Conservation (phyloP, 257 asterid species). For the Ligustrum vulgare region DNA sequence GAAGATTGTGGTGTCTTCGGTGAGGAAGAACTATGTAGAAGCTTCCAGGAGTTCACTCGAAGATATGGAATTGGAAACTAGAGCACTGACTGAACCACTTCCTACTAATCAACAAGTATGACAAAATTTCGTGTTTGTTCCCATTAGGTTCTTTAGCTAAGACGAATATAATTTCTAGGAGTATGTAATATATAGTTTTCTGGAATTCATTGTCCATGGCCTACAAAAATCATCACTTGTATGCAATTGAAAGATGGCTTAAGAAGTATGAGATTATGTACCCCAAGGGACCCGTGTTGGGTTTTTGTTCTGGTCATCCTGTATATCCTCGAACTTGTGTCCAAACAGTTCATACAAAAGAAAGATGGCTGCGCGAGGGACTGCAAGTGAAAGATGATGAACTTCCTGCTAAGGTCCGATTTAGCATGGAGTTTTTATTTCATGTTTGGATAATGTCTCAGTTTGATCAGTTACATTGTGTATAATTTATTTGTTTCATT, state of each 20-base stretch:
- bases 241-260: slow-evolving; percentile 89
- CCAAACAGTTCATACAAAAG: slow-evolving; percentile 67
- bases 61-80: slow-evolving; percentile 93
- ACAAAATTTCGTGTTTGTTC: slow-evolving; percentile 5
- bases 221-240: slow-evolving; percentile 80
- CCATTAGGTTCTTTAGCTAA: slow-evolving; percentile 8
- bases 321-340: slow-evolving; percentile 95
- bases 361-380: slow-evolving; percentile 88
- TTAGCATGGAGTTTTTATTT: slow-evolving; percentile 15
- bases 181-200: slow-evolving; percentile 8
- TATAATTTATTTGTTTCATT: slow-evolving; percentile 16
- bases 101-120: slow-evolving; percentile 94
- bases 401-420: slow-evolving; percentile 74
- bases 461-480: slow-evolving; percentile 1
- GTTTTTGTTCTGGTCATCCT: slow-evolving; percentile 81
- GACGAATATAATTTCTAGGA: slow-evolving; percentile 10
- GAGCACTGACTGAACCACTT: slow-evolving; percentile 95
- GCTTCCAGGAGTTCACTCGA: slow-evolving; percentile 65
- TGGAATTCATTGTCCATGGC: slow-evolving; percentile 51
- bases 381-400: slow-evolving; percentile 84
- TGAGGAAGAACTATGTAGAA: slow-evolving; percentile 23
- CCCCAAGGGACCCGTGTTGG: slow-evolving; percentile 90
- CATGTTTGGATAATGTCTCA: slow-evolving; percentile 21
- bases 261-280: slow-evolving; percentile 70
- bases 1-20: slow-evolving; percentile 22